Base-by-base conservation (phyloP, 148 eudicot species). In the Fagopyrum homotropicum region DNA sequence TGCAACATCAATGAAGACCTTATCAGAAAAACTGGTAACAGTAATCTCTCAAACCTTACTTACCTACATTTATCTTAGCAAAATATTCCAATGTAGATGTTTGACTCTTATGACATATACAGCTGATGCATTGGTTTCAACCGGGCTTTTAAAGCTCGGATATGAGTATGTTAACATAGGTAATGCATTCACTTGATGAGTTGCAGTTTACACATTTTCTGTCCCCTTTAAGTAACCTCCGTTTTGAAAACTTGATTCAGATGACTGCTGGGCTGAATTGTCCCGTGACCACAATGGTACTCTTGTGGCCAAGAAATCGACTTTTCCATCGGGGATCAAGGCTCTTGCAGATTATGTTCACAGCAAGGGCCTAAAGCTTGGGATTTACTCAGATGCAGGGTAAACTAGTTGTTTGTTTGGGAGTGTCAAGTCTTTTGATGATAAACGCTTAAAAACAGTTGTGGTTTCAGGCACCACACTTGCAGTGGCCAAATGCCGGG, bases 261-360 rank as follows among this genome's bases (percentile, higher is more conserved):
- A 93, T 91, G 98, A 91, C 82, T 91, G 98, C 61, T 93, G 98
- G 98, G 98, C 92, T 52, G 97, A 91, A 81, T 61, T 77, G 45
- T 59, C 52, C 47, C 90, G 98, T 14, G 91, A 93, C 59, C 22
- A 76, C 16, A 76, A 89, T 93, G 95, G 93, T 40, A 77, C 80
- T 72, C 69, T 92, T 51, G 88, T 87, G 44, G 81, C 97, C 1
- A 90, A 82, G 77, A 82, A 75, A 1, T 82, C 90, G 16, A 85
- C 90, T 69, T 92, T 92, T 80, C 95, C 93, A 74, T 86, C 91
- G 16, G 97, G 97, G 64, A 92, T 92, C 44, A 88, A 90, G 81
- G 95, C 91, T 73, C 80, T 92, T 47, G 95, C 97, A 48, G 97
- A 90, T 80, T 92, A 92, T 72, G 95, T 92, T 59, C 97, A 92